Base-by-base conservation (phyloP, 1,139 yeast genomes). In the Magnusiomyces tetraspermus region DNA sequence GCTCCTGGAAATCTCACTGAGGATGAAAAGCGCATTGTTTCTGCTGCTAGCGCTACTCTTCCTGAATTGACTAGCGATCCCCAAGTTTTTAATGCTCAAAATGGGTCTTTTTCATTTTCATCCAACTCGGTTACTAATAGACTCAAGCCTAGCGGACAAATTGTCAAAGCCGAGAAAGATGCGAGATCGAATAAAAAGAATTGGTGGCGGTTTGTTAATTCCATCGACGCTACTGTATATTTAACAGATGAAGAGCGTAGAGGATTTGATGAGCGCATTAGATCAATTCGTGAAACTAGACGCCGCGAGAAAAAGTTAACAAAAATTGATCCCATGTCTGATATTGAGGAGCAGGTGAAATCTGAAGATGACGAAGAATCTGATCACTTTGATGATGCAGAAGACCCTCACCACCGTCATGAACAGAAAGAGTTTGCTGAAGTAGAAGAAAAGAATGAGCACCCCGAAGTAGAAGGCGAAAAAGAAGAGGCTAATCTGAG, bases 1-100 rank as follows among this genome's bases (percentile, higher is more conserved):
- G 51, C 51, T 22, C 26, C 46, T 2, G 44, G 51, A 22, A 48
- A 61, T 30, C 63, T 49, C 6, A 62, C 61, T 10, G 59, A 50
- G 3, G 63, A 60, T n/a, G 33, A 30, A 30, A 30, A 30, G 33
- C 33, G 33, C 13, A 30, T 30, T 30, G 33, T 8, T 13, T 13
- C 33, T 30, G 33, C 33, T 30, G 33, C 33, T 30, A 30, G 11
- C 33, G 33, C 33, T 13, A 13, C 33, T 30, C 13, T 30, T 8
- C 11, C 33, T 30, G 33, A 30, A 30, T 8, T 13, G 11, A 8
- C 33, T 30, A 13, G 33, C 33, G 33, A 8, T 30, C 11, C 33
- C 33, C 33, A 13, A 8, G 13, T 13, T 13, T 8, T n/a, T 8
- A n/a, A 15, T 13, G n/a, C n/a, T n/a, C n/a, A n/a, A n/a, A n/a